Evolutionary conservation across 352 stramenopile genomes (phyloP), one percentile per base, ranked within the genome.

Genomic region (Pythium utonaiense): DNA sequence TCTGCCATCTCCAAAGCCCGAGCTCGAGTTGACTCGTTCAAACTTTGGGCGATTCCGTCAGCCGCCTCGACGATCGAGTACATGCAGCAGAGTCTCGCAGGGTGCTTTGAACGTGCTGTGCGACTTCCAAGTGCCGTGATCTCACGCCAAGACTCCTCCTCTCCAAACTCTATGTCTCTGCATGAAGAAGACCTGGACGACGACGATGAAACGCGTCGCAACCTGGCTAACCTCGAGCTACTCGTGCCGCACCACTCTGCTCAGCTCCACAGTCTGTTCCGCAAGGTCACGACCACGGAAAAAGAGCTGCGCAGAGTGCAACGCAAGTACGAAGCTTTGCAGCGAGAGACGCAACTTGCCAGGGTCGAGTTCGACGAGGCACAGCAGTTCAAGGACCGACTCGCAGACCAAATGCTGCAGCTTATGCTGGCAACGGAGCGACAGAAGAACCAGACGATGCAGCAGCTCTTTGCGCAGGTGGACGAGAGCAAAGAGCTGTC

Each of bases 341-440:
- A 87, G 44, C 75, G 64, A 34, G 56, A 77, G 33, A 71, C 62
- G 3, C 78, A 92, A 61, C 62, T 90, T 3, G 82, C 80, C 19
- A 74, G 82, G 14, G 61, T 94, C 3, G 74, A 87, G 63, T 55
- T 91, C 7, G 85, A 94, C 25, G 85, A 94, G 62, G 42, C 71
- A 3, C 78, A 86, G 47, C 51, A 82, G 48, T 92, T 91, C 63
- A 92, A 94, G 42, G 77, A 88, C 66, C 66, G 80, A 42, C 64
- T 94, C 6, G 73, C 78, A 0, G 80, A 94, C 49, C 85, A 94
- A 53, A 84, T 92, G 73, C 64, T 90, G 53, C 74, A 89, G 44
- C 76, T 94, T 48, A 77, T 94, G 61, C 36, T 85, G 36, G 66
- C 63, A 1, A 85, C 72, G 27, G 79, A 94, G 58, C 73, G 74